Conservation (phyloP, 106 monocot genomes). For the Hemerocallis citrina region DNA sequence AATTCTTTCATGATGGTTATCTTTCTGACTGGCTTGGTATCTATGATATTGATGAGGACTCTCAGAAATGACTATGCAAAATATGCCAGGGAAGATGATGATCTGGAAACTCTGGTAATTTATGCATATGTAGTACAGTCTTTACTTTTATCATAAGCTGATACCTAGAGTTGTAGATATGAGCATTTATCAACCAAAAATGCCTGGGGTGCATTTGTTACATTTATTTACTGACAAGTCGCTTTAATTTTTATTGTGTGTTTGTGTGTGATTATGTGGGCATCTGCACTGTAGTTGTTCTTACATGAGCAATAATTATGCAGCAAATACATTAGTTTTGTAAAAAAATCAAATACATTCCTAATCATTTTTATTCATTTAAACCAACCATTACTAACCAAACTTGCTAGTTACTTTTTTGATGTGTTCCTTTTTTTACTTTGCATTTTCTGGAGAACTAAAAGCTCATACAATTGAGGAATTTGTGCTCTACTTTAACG, state of each 20-base stretch:
- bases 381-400: background rate
- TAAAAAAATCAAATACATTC: too few relatives aligned
- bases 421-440: too few relatives aligned
- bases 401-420: background rate
- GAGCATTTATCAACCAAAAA: background rate
- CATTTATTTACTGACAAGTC: background rate
- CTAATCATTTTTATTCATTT: background rate
- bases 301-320: too few relatives aligned
- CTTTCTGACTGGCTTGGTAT: slow-evolving; percentile 90
- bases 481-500: too few relatives aligned
- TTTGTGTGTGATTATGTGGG: background rate
- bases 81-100: slow-evolving; percentile 97
- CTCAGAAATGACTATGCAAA: slow-evolving; percentile 97
- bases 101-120: slow-evolving; percentile 82
- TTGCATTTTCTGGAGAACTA: too few relatives aligned
- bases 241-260: background rate
- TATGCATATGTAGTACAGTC: too few relatives aligned
- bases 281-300: too few relatives aligned
- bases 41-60: slow-evolving; percentile 98
- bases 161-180: too few relatives aligned
- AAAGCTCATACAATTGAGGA: too few relatives aligned
- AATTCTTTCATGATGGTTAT: slow-evolving; percentile 99
- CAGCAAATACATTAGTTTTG: too few relatives aligned
- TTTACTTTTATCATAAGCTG: too few relatives aligned
- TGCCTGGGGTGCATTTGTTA: background rate